Percentiles rank a stretch among this genome's conserved stretches.
Conservation (phyloP, 805 yeast species). For the Candida suzukii region DNA sequence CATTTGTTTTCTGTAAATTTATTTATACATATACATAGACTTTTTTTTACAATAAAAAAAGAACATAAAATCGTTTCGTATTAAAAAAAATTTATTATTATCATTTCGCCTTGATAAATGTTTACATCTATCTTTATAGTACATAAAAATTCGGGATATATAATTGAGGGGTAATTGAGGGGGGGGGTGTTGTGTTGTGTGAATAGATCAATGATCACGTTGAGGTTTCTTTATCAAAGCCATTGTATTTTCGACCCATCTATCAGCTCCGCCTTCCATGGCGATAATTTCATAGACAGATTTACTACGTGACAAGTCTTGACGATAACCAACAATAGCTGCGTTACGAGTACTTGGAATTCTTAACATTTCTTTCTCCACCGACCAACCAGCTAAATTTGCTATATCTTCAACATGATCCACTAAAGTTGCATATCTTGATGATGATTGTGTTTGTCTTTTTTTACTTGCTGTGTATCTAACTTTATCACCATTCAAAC, state of each 20-base stretch:
- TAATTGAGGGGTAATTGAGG: too few species aligned
- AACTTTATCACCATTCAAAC: constrained; percentile 65
- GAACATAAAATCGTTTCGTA: too few species aligned
- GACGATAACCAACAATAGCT: constrained; percentile 67
- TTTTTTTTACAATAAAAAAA: too few species aligned
- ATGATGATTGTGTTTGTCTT: constrained; percentile 26
- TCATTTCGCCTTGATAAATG: too few species aligned
- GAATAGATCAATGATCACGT: constrained; percentile 58
- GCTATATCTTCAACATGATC: constrained; percentile 77
- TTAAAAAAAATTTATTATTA: too few species aligned
- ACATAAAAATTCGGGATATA: too few species aligned
- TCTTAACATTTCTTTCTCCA: constrained; percentile 78
- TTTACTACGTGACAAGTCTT: constrained; percentile 5
- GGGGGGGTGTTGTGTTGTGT: too few species aligned
- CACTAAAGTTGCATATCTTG: constrained; percentile 80
- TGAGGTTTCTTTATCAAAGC: constrained; percentile 64
- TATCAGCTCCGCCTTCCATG: constrained; percentile 83
- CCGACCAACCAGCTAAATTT: constrained; percentile 69
- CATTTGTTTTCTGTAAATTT: neutral
- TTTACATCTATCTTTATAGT: too few species aligned
- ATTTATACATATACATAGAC: neutral
- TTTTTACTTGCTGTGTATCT: constrained; percentile 48
- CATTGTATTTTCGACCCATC: constrained; percentile 83
- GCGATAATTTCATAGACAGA: constrained; percentile 54
- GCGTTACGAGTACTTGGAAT: constrained; percentile 94